Evolutionary conservation across 129 eudicot species (phyloP).

Genomic region (Arctium minus): DNA sequence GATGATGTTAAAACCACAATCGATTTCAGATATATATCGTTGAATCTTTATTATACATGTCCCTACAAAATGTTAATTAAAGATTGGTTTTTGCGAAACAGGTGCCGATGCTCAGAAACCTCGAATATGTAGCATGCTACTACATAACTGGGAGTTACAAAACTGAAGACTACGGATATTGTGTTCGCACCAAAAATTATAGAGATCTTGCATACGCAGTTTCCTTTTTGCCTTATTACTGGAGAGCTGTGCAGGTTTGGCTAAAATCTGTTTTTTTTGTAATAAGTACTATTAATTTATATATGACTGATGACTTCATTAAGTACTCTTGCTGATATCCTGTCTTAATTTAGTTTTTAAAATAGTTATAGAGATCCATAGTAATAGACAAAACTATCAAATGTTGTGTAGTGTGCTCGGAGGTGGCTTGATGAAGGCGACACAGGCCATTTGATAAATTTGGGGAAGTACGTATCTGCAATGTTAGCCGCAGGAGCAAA

Average conservation of each 20-base stretch:
- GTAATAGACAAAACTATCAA: background rate
- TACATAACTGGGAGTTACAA: conserved; percentile 91
- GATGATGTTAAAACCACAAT: background rate
- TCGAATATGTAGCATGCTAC: conserved; percentile 84
- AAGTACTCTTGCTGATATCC: background rate
- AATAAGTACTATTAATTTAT: background rate
- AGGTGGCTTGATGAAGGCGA: conserved; percentile 99
- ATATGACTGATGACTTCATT: background rate
- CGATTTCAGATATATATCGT: background rate
- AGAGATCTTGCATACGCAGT: conserved; percentile 92
- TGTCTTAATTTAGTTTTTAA: background rate
- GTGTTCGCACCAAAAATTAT: conserved; percentile 65
- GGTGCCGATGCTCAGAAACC: conserved; percentile 93
- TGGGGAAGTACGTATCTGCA: conserved; percentile 94
- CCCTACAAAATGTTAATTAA: background rate
- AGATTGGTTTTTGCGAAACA: conserved; percentile 21
- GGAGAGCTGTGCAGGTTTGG: conserved; percentile 99
- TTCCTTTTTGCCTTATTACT: conserved; percentile 92
- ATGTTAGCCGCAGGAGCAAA: conserved; percentile 99
- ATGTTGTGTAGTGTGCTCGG: conserved; percentile 72
- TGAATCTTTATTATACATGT: background rate
- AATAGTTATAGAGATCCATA: background rate
- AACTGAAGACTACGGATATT: conserved; percentile 82
- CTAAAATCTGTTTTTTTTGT: background rate
- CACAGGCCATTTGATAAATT: conserved; percentile 69